These are phyloP conservation scores for Floccularia luteovirens DNA, from an alignment of 768 basidiomycete genomes.

Conservation along the genomic window DNA sequence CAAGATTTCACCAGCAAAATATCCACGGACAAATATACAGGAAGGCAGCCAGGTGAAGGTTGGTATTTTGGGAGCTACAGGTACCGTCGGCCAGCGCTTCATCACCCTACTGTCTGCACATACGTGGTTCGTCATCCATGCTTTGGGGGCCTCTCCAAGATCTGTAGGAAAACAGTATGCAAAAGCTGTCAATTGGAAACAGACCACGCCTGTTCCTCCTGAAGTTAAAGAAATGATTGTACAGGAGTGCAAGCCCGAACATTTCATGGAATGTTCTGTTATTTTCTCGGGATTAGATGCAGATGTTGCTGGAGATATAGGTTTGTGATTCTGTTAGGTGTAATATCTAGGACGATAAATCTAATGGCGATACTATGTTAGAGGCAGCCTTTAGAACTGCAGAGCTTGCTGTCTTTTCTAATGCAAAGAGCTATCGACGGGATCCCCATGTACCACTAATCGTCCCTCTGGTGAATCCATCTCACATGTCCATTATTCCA, in stretches of 20 bases:
- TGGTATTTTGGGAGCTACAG: constrained; percentile 82
- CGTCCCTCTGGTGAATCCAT: constrained; percentile 91
- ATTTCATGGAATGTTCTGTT: constrained; percentile 75
- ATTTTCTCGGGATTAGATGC: constrained; percentile 96
- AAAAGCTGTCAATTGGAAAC: constrained; percentile 83
- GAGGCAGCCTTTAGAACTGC: constrained; percentile 83
- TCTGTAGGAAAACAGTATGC: constrained; percentile 82
- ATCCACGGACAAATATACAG: constrained; percentile 26
- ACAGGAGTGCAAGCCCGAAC: constrained; percentile 65
- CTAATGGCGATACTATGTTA: constrained; percentile 19
- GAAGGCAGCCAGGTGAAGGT: constrained; percentile 32
- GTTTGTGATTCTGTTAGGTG: constrained; percentile 36
- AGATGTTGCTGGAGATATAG: constrained; percentile 92
- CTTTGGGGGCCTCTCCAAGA: constrained; percentile 81
- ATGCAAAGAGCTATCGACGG: constrained; percentile 92
- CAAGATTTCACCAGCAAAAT: constrained; percentile 21
- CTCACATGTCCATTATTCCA: constrained; percentile 75
- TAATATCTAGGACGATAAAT: no score
- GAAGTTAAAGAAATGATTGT: constrained; percentile 58
- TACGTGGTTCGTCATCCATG: constrained; percentile 85
- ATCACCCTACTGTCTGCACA: constrained; percentile 81
- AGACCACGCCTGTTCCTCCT: constrained; percentile 65
- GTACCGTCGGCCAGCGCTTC: constrained; percentile 95
- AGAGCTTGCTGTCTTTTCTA: constrained; percentile 90
- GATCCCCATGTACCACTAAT: constrained; percentile 92